Conservation (phyloP, 805 yeast species). For the Ogataea saltuana region DNA sequence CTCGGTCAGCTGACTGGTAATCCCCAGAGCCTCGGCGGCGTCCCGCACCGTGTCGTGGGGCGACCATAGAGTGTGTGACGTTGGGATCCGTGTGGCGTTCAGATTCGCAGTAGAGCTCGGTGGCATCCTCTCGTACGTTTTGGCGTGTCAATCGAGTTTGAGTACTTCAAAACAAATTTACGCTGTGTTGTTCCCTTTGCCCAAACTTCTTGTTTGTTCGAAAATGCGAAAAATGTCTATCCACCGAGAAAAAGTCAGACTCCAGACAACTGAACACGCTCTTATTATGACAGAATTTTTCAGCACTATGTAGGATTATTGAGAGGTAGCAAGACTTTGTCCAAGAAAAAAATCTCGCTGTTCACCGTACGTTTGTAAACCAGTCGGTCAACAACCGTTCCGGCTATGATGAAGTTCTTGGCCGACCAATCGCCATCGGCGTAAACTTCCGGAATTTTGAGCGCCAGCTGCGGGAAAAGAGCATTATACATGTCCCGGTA, state of each 20-base stretch:
- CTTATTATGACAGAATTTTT: conserved; percentile 8
- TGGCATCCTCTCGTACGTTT: no score
- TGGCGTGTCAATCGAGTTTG: no score
- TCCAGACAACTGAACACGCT: conserved; percentile 1
- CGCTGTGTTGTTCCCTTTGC: not conserved
- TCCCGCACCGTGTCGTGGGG: conserved; percentile 96
- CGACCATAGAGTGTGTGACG: conserved; percentile 93
- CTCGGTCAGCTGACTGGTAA: conserved; percentile 67
- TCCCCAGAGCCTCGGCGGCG: conserved; percentile 90
- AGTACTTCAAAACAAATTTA: no score
- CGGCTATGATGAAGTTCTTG: conserved; percentile 46
- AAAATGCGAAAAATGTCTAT: no score
- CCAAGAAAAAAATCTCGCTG: conserved; percentile 29
- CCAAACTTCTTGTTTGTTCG: not conserved
- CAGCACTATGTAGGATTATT: no score
- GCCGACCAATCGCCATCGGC: conserved; percentile 51
- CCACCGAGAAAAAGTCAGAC: no score
- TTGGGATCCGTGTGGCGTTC: conserved; percentile 46
- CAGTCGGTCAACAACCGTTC: conserved; percentile 34
- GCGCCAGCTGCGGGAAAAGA: conserved; percentile 50
- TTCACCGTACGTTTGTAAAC: conserved; percentile 30
- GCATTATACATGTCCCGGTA: conserved; percentile 52
- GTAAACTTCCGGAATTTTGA: conserved; percentile 44
- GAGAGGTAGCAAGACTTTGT: no score
- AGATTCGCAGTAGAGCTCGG: conserved; percentile 13